Evolutionary conservation across 805 yeast genomes (phyloP), one percentile per base, ranked within the genome.

Genomic region (Saccharomycopsis lassenensis): DNA sequence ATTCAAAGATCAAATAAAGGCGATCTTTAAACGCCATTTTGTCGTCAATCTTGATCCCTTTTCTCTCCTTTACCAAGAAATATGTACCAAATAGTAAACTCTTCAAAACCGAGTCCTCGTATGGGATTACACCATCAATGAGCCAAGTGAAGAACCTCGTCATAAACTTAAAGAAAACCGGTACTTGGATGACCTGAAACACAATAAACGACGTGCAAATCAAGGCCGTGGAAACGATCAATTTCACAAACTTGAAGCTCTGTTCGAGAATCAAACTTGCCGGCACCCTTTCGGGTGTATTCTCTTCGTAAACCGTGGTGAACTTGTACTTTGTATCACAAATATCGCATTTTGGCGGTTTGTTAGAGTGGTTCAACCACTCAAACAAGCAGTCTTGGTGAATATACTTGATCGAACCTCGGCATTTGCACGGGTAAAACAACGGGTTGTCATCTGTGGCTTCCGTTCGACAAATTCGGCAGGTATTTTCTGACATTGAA

Each of bases 381-480:
- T 84, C 91, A 49, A 75, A 61, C 31, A 89, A 58, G 56, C 99
- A 91, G 38, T 80, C 93, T 55, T 89, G 94, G 55, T 91, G 99
- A 36, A 91, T 83, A 50, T 77, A 87, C 53, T 79, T 80, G 54
- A 91, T 93, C 10, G 94, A 80, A 1, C 99, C 99, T 36, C 85
- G 67, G 58, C 98, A 91, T 50, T 73, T 77, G 58, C 99, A 91
- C 3, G 98, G 98, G 55, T 82, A 87, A 45, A 71, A 78, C 31
- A 91, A 62, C 3, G 95, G 95, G 45, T 82, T 84, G 1, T 69
- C 74, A 0, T 58, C 60, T 0, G 91, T 73, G n/a, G 72, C 87
- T 48, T 85, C 97, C 25, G 94, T 89, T 35, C 95, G 79, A 54
- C 98, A 91, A 31, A 91, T 87, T 42, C 98, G 79, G 57, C 98